Conservation (phyloP, 371 early-diverging fungal species). For the Mucor piriformis region DNA sequence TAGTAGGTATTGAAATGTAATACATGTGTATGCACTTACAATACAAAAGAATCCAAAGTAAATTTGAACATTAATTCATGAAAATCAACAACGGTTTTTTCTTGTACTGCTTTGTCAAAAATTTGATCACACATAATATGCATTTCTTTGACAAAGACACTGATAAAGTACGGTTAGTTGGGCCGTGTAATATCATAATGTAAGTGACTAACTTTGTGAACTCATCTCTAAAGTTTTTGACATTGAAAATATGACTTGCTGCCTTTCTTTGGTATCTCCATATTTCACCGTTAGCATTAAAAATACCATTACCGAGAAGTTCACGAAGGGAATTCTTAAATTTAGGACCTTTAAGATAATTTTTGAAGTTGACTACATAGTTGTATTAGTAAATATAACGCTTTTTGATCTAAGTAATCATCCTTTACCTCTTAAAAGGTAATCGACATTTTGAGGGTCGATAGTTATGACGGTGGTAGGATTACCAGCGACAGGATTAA, state of each 20-base stretch:
- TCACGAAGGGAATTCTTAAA: slow-evolving; percentile 38
- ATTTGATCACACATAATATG: slow-evolving; percentile 25
- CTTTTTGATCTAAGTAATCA: no score
- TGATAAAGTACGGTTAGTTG: not conserved
- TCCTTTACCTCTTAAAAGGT: slow-evolving; percentile 26
- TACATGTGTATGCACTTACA: slow-evolving; percentile 26
- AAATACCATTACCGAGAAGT: slow-evolving; percentile 75
- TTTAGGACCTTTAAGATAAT: slow-evolving; percentile 58
- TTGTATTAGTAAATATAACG: not conserved
- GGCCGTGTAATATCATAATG: not conserved
- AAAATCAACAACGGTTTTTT: slow-evolving; percentile 36
- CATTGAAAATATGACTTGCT: slow-evolving; percentile 71
- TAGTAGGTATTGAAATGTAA: not conserved
- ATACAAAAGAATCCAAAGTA: slow-evolving; percentile 60
- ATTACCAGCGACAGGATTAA: slow-evolving; percentile 32
- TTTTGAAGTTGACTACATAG: slow-evolving; percentile 54
- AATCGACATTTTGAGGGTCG: slow-evolving; percentile 48
- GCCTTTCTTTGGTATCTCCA: slow-evolving; percentile 75
- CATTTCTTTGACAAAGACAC: slow-evolving; percentile 56
- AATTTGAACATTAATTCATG: slow-evolving; percentile 53
- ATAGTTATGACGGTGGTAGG: slow-evolving; percentile 38
- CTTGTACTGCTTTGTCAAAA: slow-evolving; percentile 30
- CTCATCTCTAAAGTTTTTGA: slow-evolving; percentile 71
- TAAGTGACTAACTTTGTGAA: slow-evolving; percentile 45
- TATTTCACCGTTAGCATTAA: slow-evolving; percentile 66